Base-by-base conservation (phyloP, 1,284 basidiomycete genomes). In the Puccinia polysora region DNA sequence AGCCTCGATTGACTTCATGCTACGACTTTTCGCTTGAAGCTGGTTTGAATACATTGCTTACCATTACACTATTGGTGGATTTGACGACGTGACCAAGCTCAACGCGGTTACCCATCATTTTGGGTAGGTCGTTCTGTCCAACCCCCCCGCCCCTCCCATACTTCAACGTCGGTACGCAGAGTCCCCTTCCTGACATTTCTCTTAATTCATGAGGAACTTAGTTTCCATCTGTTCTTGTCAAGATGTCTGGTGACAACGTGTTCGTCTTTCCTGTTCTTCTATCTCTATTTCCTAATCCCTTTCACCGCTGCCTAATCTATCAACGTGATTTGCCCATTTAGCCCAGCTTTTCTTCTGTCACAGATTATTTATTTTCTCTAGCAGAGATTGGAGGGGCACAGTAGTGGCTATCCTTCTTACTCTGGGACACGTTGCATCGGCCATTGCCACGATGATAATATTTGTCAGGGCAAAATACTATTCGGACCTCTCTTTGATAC, bases 341-440 rank as follows among this genome's bases (percentile, higher is more conserved):
- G 62, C 62, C 50, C 62, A 64, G 30, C 62, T 64, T 20, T 64
- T 64, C 32, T 64, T 64, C 49, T 64, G 62, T 32, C 50, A 64
- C 15, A 40, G 62, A 49, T 20, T 64, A 20, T 64, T 49, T 52
- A 45, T 64, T 25, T 64, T 64, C 47, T 64, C 62, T 32, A 64
- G 30, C 30, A 40, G 49, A 64, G 62, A 64, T 45, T 64, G 62
- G 62, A 40, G 49, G 45, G 62, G 62, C 20, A 64, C 62, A 12
- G 23, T 32, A 30, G 14, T 64, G 10, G 43, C 62, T 38, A 50
- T 64, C n/a, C 18, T 64, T 4, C 49, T 64, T 20, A 52, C 62
- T 38, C 43, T 64, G 47, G 62, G 45, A 5, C 62, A 64, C 23
- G 43, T 64, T 5, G 62, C 45, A 7, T 64, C 62, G 14, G 62